Base-by-base conservation (phyloP, 2,329 filamentous ascomycete species). In the Cyphellophora europaea region DNA sequence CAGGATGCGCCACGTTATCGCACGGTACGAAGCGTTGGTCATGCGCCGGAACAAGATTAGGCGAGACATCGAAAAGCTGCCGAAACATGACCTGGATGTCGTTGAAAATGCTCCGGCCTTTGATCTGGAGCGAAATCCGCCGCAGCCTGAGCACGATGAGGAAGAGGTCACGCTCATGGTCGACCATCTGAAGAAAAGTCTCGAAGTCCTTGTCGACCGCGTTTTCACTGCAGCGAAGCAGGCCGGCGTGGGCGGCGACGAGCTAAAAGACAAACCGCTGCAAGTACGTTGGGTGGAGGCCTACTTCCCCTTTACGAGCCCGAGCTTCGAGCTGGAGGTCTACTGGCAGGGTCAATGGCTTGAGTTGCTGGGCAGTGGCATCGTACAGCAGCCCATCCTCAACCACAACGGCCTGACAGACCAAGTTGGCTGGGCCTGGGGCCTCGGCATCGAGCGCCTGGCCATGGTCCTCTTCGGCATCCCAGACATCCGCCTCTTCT, bases 381-480 rank as follows among this genome's bases (percentile, higher is more conserved):
- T 98, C 21, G 80, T 91, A 27, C 77, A 85, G 56, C 91, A 98
- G 57, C 69, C 79, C 17, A 70, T 98, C 21, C 74, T 91, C 42
- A 74, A 74, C 57, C 79, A 83, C 36, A 87, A 89, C 0, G 81
- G 77, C 32, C 77, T 86, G 30, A 77, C 82, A 3, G 65, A 74
- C 36, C 77, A 84, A 52, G 61, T 93, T 3, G 89, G 88, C 4
- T 98, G 91, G 91, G 91, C 91, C 1, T 98, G 96, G 60, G 91
- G 91, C 21, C 69, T 96, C 12, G 91, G 91, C 2, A 72, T 98
- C 17, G 91, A 98, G 59, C 77, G 91, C 42, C 89, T 98, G 44
- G 89, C 91, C 41, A 98, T 98, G 91, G 74, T 98, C 21, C 74
- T 98, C 15, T 98, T 95, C 66, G 81, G 84, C 40, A 93, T 98